Evolutionary conservation across 257 asterid species (phyloP).

Genomic region (Thymus quinquecostatus): DNA sequence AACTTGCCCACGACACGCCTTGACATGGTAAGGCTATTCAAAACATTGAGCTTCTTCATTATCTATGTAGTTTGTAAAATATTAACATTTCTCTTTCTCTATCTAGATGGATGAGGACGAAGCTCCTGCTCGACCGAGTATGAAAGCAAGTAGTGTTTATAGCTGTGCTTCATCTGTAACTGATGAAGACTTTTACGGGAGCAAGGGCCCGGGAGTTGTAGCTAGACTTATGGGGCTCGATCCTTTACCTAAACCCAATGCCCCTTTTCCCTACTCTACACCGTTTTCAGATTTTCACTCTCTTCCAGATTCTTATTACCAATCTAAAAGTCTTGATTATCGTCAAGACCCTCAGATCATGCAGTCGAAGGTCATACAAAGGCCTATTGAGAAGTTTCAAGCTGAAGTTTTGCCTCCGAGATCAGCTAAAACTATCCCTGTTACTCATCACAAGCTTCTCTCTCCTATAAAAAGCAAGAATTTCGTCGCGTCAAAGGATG

Average conservation of each 20-base stretch:
- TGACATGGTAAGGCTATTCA: constrained; percentile 49
- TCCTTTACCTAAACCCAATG: constrained; percentile 62
- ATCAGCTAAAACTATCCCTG: constrained; percentile 85
- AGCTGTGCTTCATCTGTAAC: constrained; percentile 79
- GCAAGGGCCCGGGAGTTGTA: constrained; percentile 73
- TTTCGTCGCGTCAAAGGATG: constrained; percentile 63
- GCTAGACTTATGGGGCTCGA: constrained; percentile 97
- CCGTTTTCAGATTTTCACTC: constrained; percentile 63
- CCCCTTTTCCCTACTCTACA: constrained; percentile 54
- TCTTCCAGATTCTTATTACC: constrained; percentile 44
- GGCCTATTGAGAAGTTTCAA: constrained; percentile 77
- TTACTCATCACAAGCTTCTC: constrained; percentile 77
- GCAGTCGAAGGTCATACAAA: constrained; percentile 44
- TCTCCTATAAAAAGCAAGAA: constrained; percentile 79
- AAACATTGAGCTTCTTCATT: neutral
- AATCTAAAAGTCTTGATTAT: constrained; percentile 38
- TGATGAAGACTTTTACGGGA: constrained; percentile 65
- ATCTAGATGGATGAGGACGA: constrained; percentile 73
- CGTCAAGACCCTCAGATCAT: constrained; percentile 46
- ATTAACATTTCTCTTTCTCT: neutral
- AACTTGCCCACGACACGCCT: constrained; percentile 65
- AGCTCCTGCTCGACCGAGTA: constrained; percentile 50
- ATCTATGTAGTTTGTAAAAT: constrained; percentile 16
- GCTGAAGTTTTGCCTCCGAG: constrained; percentile 82
- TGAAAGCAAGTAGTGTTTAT: constrained; percentile 69